Evolutionary conservation across 2,329 filamentous ascomycete genomes (phyloP).

Genomic region (Colletotrichum incanum): DNA sequence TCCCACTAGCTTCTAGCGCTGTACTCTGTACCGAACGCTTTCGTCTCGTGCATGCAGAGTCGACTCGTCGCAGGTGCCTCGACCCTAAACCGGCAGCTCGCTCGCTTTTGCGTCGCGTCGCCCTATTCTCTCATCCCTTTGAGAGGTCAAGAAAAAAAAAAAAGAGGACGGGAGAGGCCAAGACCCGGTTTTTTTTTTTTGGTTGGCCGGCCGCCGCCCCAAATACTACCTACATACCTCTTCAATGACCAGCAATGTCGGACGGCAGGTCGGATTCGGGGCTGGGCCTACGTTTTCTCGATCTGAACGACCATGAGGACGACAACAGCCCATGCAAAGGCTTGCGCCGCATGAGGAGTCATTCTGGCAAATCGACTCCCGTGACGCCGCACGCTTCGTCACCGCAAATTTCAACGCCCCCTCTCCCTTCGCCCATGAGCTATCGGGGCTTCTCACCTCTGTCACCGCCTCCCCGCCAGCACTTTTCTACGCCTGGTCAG

Average conservation of each 20-base stretch:
- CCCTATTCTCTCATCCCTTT: slow-evolving; percentile 14
- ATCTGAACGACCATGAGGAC: slow-evolving; percentile 41
- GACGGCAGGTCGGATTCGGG: slow-evolving; percentile 43
- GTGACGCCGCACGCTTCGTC: slow-evolving; percentile 38
- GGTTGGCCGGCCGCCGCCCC: slow-evolving; percentile 39
- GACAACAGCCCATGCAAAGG: slow-evolving; percentile 42
- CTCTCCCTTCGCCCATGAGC: slow-evolving; percentile 48
- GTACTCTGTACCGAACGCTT: slow-evolving; percentile 11
- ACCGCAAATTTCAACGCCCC: slow-evolving; percentile 46
- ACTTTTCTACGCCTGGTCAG: slow-evolving; percentile 47
- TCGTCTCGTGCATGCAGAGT: slow-evolving; percentile 32
- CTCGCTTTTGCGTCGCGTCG: slow-evolving; percentile 30
- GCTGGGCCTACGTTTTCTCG: slow-evolving; percentile 43
- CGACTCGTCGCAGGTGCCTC: slow-evolving; percentile 35
- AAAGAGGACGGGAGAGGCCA: slow-evolving; percentile 24
- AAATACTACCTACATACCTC: slow-evolving; percentile 23
- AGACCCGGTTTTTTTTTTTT: slow-evolving; percentile 39
- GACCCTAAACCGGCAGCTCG: slow-evolving; percentile 22
- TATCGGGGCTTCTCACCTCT: slow-evolving; percentile 51
- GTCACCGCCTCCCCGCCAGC: slow-evolving; percentile 49
- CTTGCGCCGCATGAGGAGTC: slow-evolving; percentile 32
- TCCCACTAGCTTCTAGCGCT: slow-evolving; percentile 24
- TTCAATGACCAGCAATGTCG: slow-evolving; percentile 41
- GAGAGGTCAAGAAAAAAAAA: slow-evolving; percentile 14
- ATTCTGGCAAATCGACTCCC: slow-evolving; percentile 16